Base-by-base conservation (phyloP, 2,329 filamentous ascomycete genomes). In the Claviceps digitariae region DNA sequence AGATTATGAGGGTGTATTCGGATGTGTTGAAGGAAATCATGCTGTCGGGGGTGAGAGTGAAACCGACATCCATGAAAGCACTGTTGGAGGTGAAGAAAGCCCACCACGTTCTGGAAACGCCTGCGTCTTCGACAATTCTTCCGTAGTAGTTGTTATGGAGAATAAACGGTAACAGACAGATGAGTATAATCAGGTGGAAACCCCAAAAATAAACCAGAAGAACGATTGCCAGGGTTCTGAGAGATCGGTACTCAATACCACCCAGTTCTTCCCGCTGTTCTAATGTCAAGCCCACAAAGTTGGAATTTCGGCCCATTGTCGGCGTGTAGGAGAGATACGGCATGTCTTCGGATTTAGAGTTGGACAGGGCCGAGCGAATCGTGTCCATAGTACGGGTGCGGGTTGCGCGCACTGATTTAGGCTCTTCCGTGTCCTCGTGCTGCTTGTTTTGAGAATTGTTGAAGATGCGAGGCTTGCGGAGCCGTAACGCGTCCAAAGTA, bases 301-400 rank as follows among this genome's bases (percentile, higher is more conserved):
- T 85, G 12, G 91, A 97, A 66, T 98, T 98, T 57, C 93, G 83
- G 25, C 86, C 91, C 52, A 96, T 79, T 0, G 93, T 98, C 2
- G 93, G 89, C 55, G 90, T 84, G 79, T 89, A 97, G 67, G 89
- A 96, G 51, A 98, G 78, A 66, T 98, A 98, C 0, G 93, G 93
- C 72, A 88, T 86, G 34, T 82, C 75, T 2, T 70, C 70, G n/a
- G 68, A 64, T 56, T 75, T 74, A 44, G 78, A 77, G 25, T 79
- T 73, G 15, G 77, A 77, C 52, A 77, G 69, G 9, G 70, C 78
- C 0, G 74, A 76, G 55, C 76, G 75, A 58, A 90, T 74, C 54
- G 72, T 82, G 48, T 73, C 77, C 25, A 83, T 69, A 0, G 82
- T 85, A 44, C 73, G 73, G 2, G 76, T 65, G 27, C 70, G 61